A percentile compares a stretch with the other conserved stretches of the same genome.
These are phyloP conservation scores for Lactifluus hygrophoroides DNA, from an alignment of 768 basidiomycete species.

Conservation along the genomic window DNA sequence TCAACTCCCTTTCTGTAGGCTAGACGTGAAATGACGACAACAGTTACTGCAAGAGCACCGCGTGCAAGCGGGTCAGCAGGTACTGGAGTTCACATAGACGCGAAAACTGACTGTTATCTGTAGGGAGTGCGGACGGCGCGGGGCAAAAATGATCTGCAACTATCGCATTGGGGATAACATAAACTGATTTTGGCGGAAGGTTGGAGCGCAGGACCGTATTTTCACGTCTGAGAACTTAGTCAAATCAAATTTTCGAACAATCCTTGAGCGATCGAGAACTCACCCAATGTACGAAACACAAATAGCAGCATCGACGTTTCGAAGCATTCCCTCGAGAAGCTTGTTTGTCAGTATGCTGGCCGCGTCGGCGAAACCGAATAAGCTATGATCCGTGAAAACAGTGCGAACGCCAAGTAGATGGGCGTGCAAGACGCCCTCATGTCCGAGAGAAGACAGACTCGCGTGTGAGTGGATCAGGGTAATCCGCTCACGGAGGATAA, in stretches of 20 bases:
- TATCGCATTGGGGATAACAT: conserved; percentile 92
- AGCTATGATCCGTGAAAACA: conserved; percentile 93
- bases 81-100: background rate
- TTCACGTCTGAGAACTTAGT: conserved; percentile 64
- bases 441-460: conserved; percentile 79
- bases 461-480: conserved; percentile 89
- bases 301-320: conserved; percentile 89
- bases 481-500: conserved; percentile 79
- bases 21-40: conserved; percentile 83
- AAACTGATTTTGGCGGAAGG: conserved; percentile 51
- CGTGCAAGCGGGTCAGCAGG: background rate
- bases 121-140: conserved; percentile 32
- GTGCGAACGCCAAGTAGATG: conserved; percentile 82
- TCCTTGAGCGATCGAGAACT: too few species aligned
- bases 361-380: conserved; percentile 96
- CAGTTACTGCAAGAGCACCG: conserved; percentile 54
- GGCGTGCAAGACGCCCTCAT: conserved; percentile 87
- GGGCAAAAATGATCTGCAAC: conserved; percentile 84
- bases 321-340: conserved; percentile 74
- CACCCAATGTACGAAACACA: conserved; percentile 97
- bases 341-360: conserved; percentile 98
- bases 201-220: conserved; percentile 89
- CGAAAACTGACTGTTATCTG: conserved; percentile 47
- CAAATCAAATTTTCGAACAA: too few species aligned
- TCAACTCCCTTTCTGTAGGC: conserved; percentile 97